phyloP scores from a whole-genome alignment of 2,329 filamentous ascomycete genomes.

The Fusarium burgessii region DNA sequence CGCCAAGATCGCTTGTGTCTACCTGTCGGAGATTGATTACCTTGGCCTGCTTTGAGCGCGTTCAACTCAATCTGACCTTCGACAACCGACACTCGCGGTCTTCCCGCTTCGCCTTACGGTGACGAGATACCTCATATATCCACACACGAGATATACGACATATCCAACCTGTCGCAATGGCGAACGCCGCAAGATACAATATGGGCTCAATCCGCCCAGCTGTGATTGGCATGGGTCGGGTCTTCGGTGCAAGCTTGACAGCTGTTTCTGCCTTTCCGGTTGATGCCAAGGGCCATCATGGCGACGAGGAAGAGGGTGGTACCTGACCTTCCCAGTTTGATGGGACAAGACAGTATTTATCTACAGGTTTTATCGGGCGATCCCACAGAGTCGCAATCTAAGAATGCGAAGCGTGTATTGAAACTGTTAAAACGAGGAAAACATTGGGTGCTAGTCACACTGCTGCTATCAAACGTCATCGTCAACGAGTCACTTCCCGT shows the following conservation, averaged over 20 bases:
- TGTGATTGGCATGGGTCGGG: slow-evolving; percentile 63
- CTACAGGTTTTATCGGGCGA: slow-evolving; percentile 93
- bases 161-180: slow-evolving; percentile 40
- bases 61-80: not conserved
- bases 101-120: slow-evolving; percentile 9
- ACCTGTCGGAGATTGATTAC: slow-evolving; percentile 21
- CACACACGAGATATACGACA: not conserved
- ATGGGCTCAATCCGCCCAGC: slow-evolving; percentile 59
- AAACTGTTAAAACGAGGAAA: slow-evolving; percentile 87
- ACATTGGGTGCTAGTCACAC: slow-evolving; percentile 96
- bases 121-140: slow-evolving; percentile 2
- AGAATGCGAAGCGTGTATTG: slow-evolving; percentile 85
- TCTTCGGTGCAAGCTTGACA: slow-evolving; percentile 63
- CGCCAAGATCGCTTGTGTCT: slow-evolving; percentile 20
- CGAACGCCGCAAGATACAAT: slow-evolving; percentile 53
- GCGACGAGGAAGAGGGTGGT: slow-evolving; percentile 64
- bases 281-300: slow-evolving; percentile 55
- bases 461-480: slow-evolving; percentile 95
- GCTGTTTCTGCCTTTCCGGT: slow-evolving; percentile 63
- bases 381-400: slow-evolving; percentile 84
- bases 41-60: slow-evolving; percentile 15
- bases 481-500: slow-evolving; percentile 98
- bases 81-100: slow-evolving; percentile 9
- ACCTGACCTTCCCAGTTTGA: slow-evolving; percentile 61
- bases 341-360: slow-evolving; percentile 92